A percentile compares a stretch with the other conserved stretches of the same genome.
phyloP scores from a whole-genome alignment of 352 stramenopile species.

The Phytopythium oedochilum region DNA sequence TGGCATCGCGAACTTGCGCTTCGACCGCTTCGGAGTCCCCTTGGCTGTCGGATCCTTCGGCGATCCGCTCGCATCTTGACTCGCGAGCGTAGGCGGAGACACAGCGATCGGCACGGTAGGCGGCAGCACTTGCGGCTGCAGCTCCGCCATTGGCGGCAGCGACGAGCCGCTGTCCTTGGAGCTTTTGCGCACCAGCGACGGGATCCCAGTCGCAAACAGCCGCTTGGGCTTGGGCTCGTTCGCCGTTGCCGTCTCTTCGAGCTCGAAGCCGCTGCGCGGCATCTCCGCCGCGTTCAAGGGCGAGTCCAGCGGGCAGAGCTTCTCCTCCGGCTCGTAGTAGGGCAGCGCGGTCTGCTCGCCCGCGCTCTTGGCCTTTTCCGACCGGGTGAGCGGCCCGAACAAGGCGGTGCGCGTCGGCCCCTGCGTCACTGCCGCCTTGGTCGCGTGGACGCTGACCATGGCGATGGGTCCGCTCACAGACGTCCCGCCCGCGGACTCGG shows the following conservation, averaged over 20 bases:
- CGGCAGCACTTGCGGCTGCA: not conserved
- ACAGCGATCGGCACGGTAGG: not conserved
- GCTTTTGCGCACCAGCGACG: constrained; percentile 1
- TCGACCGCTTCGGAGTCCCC: constrained; percentile 3
- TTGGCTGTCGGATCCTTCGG: constrained; percentile 15
- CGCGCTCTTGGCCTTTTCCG: not conserved
- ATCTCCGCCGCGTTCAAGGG: not conserved
- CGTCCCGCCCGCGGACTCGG: constrained; percentile 13
- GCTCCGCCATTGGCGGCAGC: not conserved
- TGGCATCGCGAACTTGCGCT: constrained; percentile 19
- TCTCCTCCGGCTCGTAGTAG: not conserved
- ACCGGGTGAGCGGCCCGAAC: not conserved
- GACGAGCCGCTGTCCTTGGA: not conserved
- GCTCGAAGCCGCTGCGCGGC: not conserved
- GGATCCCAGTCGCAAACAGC: not conserved
- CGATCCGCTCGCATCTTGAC: not conserved
- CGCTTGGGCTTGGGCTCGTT: not conserved
- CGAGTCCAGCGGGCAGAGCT: constrained; percentile 4
- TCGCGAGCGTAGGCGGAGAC: not conserved
- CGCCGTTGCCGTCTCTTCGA: no score
- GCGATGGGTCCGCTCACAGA: constrained; percentile 5
- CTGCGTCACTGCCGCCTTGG: constrained; percentile 1
- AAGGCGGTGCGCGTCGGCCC: not conserved
- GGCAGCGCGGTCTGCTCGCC: not conserved
- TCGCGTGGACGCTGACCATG: constrained; percentile 8